Percentiles rank a stretch among this genome's conserved stretches.
phyloP scores from a whole-genome alignment of 83 land plant genomes.

The Thuja plicata region DNA sequence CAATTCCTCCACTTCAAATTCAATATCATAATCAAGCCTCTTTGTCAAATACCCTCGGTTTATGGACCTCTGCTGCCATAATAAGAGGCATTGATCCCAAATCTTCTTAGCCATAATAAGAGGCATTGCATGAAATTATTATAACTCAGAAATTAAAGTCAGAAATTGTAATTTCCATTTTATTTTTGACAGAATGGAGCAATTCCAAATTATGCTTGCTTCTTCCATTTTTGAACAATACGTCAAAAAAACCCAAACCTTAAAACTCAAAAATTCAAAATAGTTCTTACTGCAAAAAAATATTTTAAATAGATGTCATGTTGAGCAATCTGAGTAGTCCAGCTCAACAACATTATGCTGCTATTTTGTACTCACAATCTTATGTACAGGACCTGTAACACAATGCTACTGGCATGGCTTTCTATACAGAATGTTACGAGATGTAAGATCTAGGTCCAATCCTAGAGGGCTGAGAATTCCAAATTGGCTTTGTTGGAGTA shows the following conservation, averaged over 20 bases:
- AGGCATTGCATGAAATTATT: background rate
- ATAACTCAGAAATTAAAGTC: background rate
- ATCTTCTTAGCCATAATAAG: background rate
- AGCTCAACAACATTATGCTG: background rate
- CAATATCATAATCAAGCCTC: background rate
- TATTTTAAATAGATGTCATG: too few species aligned
- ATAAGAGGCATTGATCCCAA: background rate
- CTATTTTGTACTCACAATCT: background rate
- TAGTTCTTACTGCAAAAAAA: background rate
- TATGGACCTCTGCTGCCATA: background rate
- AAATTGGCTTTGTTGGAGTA: background rate
- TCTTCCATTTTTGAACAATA: background rate
- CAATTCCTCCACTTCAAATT: background rate
- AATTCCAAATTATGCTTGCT: background rate
- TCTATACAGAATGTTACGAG: background rate
- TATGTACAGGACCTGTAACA: background rate
- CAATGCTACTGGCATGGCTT: background rate
- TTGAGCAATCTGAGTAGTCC: too few species aligned
- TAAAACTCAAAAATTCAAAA: background rate
- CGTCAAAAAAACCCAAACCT: background rate
- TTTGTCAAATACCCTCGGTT: background rate
- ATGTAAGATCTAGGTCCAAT: background rate
- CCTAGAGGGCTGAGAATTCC: background rate
- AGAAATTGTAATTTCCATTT: background rate
- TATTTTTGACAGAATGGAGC: background rate